phyloP scores from a whole-genome alignment of 2,329 filamentous ascomycete species.

The Trichoderma citrinoviride region DNA sequence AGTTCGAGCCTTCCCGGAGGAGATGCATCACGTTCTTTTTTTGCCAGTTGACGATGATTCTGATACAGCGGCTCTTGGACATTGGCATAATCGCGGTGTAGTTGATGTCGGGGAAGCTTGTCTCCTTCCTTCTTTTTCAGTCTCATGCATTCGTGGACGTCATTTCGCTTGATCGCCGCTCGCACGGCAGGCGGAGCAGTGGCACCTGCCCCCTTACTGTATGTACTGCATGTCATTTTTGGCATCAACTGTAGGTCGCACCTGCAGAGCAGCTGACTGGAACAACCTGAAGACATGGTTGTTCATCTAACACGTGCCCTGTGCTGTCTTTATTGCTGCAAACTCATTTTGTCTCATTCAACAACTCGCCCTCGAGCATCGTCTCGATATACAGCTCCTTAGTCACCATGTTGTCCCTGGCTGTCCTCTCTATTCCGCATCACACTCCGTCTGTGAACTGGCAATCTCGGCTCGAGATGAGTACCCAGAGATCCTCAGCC shows the following conservation, averaged over 20 bases:
- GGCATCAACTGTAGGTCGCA: too few relatives aligned
- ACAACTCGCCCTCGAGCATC: too few relatives aligned
- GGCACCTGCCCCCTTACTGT: not conserved
- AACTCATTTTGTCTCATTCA: too few relatives aligned
- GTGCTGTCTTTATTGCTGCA: too few relatives aligned
- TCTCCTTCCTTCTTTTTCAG: not conserved
- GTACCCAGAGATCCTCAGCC: too few relatives aligned
- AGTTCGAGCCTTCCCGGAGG: conserved; percentile 25
- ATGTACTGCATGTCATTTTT: too few relatives aligned
- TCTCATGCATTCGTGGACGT: not conserved
- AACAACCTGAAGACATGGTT: not conserved
- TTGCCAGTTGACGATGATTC: not conserved
- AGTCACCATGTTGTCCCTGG: not conserved
- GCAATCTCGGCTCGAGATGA: not conserved
- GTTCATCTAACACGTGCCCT: too few relatives aligned
- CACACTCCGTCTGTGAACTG: too few relatives aligned
- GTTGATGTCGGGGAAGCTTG: not conserved
- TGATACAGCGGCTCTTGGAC: too few relatives aligned
- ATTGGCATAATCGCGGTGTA: not conserved
- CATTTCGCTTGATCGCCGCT: not conserved
- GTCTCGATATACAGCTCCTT: too few relatives aligned
- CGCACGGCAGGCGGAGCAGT: not conserved
- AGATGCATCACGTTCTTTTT: conserved; percentile 4
- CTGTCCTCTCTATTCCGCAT: not conserved
- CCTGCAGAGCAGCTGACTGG: not conserved